Conservation (phyloP, 768 basidiomycete genomes). For the Hemileccinum rubropunctum region DNA sequence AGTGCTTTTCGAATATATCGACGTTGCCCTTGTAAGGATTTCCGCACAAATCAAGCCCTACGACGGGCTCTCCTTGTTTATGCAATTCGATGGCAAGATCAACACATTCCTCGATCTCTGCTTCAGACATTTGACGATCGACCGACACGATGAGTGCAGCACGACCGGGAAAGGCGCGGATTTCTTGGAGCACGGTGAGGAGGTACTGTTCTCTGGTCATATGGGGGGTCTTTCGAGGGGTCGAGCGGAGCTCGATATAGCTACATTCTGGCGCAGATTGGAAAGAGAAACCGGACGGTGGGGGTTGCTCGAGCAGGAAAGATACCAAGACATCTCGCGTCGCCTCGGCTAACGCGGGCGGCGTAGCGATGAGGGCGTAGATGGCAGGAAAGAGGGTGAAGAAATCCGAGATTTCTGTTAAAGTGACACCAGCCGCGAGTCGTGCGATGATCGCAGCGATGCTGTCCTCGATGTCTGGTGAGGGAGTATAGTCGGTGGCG, state of each 20-base stretch:
- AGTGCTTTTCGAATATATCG: slow-evolving; percentile 45
- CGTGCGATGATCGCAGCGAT: slow-evolving; percentile 44
- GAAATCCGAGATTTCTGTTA: slow-evolving; percentile 67
- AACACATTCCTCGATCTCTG: slow-evolving; percentile 54
- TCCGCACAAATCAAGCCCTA: slow-evolving; percentile 82
- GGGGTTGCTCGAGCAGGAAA: slow-evolving; percentile 45
- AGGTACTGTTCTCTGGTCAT: slow-evolving; percentile 67
- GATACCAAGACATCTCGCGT: slow-evolving; percentile 62
- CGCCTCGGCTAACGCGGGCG: slow-evolving; percentile 48
- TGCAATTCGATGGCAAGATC: slow-evolving; percentile 54
- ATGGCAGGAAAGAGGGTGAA: slow-evolving; percentile 76
- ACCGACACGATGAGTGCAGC: slow-evolving; percentile 70
- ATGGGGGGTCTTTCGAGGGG: slow-evolving; percentile 54
- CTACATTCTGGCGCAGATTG: slow-evolving; percentile 49
- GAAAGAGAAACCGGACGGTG: slow-evolving; percentile 30
- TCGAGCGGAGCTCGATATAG: slow-evolving; percentile 84
- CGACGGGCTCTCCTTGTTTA: slow-evolving; percentile 55
- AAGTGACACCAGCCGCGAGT: slow-evolving; percentile 37
- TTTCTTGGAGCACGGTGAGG: slow-evolving; percentile 58
- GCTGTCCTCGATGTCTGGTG: slow-evolving; percentile 28
- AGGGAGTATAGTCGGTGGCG: slow-evolving; percentile 39
- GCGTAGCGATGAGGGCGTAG: slow-evolving; percentile 70
- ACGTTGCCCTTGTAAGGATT: slow-evolving; percentile 65
- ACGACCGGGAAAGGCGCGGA: slow-evolving; percentile 53
- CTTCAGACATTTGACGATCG: slow-evolving; percentile 64